Evolutionary conservation across 306 rosid genomes (phyloP), one percentile per base, ranked within the genome.

Genomic region (Ormosia semicastrata): DNA sequence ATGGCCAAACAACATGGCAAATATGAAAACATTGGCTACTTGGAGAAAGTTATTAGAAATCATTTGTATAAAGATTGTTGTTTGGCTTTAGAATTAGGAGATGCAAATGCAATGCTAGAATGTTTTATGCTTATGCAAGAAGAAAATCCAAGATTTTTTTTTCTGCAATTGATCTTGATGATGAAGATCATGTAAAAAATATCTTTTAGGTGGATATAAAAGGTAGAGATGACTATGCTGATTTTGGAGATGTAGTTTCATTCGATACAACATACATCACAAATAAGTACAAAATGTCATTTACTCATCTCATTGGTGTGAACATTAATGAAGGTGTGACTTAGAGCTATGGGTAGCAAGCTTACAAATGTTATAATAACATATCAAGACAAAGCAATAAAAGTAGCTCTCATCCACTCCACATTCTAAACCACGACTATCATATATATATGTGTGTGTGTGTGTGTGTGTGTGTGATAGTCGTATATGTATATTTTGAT

Each of bases 161-260:
- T 68, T 46, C 40, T 66, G 74, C 40, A 43, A 24, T 68, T 43
- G 58, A 68, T 68, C 41, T 67, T 54, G 39, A 67, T 44, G 73
- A 43, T 4, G 56, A 67, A 6, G 37, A 5, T 17, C 17, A 17
- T 29, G 5, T 44, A 0, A 69, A 13, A 46, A 69, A 46, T 69
- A 14, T 69, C 44, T 69, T 69, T 47, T 69, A 24, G 75, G 59
- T 69, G 7, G 59, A 69, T 69, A 41, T 59, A 41, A 69, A 46
- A 10, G 41, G 75, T 30, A 46, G 53, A 18, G 36, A 66, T 17
- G 73, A 66, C 1, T 69, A 46, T 46, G 40, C 8, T 12, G 41
- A 47, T 2, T 69, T 46, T 69, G 41, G 41, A 11, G 59, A 69
- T 30, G 59, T 69, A 3, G 30, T 69, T 46, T 67, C 37, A n/a